Conservation (phyloP, 768 basidiomycete species). For the Suillus paluster region DNA sequence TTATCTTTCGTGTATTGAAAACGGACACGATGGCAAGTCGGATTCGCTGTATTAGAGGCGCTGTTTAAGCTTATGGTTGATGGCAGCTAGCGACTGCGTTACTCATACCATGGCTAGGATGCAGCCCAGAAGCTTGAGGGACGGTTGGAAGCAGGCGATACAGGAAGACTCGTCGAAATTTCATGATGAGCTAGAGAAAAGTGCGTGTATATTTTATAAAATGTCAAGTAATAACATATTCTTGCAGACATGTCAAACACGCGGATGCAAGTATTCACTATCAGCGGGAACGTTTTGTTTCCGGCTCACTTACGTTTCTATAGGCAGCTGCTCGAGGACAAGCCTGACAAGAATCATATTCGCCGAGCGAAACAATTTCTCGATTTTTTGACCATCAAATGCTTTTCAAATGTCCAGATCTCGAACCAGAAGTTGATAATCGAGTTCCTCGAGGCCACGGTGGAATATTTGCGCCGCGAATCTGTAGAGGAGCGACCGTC, state of each 20-base stretch:
- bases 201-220: neutral
- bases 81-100: neutral
- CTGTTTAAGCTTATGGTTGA: neutral
- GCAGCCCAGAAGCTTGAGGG: slow-evolving; percentile 2
- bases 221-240: neutral
- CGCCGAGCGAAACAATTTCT: slow-evolving; percentile 10
- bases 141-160: slow-evolving; percentile 4
- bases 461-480: neutral
- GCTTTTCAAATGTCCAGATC: slow-evolving; percentile 6
- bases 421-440: slow-evolving; percentile 1
- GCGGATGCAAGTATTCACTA: neutral
- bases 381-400: slow-evolving; percentile 7
- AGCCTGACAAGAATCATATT: neutral
- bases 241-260: neutral
- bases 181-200: slow-evolving; percentile 1
- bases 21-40: slow-evolving; percentile 22
- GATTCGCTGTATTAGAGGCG: neutral
- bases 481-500: neutral
- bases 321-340: neutral
- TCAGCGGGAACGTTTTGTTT: neutral
- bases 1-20: slow-evolving; percentile 24
- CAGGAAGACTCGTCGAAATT: neutral
- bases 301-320: neutral
- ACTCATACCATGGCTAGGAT: slow-evolving; percentile 2
- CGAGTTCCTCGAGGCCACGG: slow-evolving; percentile 1